A percentile compares a stretch with the other conserved stretches of the same genome.
phyloP scores from a whole-genome alignment of 108 stramenopile species.

The Skeletonema potamos region DNA sequence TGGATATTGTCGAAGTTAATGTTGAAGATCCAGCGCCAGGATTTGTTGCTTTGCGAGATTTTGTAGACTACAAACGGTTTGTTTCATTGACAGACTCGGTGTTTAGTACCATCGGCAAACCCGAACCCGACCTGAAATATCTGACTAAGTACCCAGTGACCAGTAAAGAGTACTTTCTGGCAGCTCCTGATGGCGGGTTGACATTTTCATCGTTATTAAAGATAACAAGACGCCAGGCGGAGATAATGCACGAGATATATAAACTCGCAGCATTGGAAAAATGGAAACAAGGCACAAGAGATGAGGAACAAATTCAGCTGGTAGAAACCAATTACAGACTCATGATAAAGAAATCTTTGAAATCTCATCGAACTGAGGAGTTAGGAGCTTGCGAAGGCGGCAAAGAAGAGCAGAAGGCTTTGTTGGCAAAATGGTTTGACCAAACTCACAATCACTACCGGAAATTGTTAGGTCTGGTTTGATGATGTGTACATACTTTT shows the following conservation, averaged over 20 bases:
- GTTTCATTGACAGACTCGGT: background rate
- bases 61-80: conserved; percentile 45
- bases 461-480: background rate
- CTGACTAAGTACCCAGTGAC: conserved; percentile 8
- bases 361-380: conserved; percentile 56
- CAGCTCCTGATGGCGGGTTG: conserved; percentile 15
- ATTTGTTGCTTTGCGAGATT: conserved; percentile 45
- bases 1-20: conserved; percentile 50
- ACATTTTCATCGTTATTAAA: conserved; percentile 15
- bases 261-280: conserved; percentile 31
- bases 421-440: conserved; percentile 56
- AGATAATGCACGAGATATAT: conserved; percentile 39
- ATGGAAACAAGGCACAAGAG: conserved; percentile 26
- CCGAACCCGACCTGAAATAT: background rate
- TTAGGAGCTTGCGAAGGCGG: conserved; percentile 52
- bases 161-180: conserved; percentile 26
- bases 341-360: conserved; percentile 78
- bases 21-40: conserved; percentile 55
- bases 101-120: background rate
- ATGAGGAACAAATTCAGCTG: conserved; percentile 9
- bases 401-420: conserved; percentile 71
- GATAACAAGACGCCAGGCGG: conserved; percentile 42
- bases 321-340: conserved; percentile 63
- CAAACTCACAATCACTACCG: conserved; percentile 45
- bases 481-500: background rate